Evolutionary conservation across 2,329 filamentous ascomycete genomes (phyloP).

Genomic region (Ciborinia camelliae): DNA sequence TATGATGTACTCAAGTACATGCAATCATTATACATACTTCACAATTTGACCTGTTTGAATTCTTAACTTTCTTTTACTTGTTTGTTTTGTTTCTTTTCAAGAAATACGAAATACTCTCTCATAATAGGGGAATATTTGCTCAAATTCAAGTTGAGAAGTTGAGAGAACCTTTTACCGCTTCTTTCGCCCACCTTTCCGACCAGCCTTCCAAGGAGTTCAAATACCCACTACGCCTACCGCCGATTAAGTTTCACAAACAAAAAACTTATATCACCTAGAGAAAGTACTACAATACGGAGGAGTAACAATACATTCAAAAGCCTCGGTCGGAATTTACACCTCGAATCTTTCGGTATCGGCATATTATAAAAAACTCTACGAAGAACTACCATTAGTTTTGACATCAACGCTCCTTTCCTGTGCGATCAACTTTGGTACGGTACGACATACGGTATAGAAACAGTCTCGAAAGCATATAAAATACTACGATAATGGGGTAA

Average conservation of each 20-base stretch:
- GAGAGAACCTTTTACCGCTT: slow-evolving; percentile 18
- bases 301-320: neutral
- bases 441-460: neutral
- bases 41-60: neutral
- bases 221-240: slow-evolving; percentile 17
- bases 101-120: neutral
- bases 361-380: neutral
- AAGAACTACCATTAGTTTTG: neutral
- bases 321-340: neutral
- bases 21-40: slow-evolving; percentile 11
- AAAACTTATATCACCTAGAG: slow-evolving; percentile 13
- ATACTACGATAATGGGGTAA: slow-evolving; percentile 18
- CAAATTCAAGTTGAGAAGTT: neutral
- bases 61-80: neutral
- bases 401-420: slow-evolving; percentile 10
- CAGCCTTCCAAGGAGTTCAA: slow-evolving; percentile 13
- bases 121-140: slow-evolving; percentile 11
- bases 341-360: neutral
- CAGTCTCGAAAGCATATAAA: neutral
- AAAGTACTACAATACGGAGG: slow-evolving; percentile 5
- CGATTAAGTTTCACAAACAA: slow-evolving; percentile 10
- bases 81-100: slow-evolving; percentile 6
- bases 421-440: neutral
- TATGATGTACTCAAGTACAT: neutral
- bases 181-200: slow-evolving; percentile 19